These are phyloP conservation scores for Globisporangium sylvaticum DNA, from an alignment of 352 stramenopile species.

Conservation along the genomic window DNA sequence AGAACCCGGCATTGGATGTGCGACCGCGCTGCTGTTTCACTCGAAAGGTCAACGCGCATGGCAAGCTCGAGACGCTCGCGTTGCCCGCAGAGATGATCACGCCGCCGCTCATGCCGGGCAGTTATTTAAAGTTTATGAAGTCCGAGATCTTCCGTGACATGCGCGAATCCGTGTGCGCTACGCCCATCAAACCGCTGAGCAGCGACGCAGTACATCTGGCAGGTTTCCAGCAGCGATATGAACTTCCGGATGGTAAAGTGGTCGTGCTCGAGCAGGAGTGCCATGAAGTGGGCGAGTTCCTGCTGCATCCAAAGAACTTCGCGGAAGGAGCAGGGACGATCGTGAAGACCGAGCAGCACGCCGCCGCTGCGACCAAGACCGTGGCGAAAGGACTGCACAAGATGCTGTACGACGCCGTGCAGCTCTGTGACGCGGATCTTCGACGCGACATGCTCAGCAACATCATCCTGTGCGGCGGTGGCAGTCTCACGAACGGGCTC, in stretches of 20 bases:
- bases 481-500: constrained; percentile 65
- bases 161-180: constrained; percentile 56
- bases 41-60: constrained; percentile 45
- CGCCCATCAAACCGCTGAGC: constrained; percentile 42
- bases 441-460: constrained; percentile 84
- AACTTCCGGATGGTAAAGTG: constrained; percentile 74
- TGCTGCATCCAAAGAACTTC: constrained; percentile 68
- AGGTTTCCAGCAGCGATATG: constrained; percentile 42
- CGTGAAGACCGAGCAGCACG: constrained; percentile 45
- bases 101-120: constrained; percentile 48
- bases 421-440: constrained; percentile 79
- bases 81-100: constrained; percentile 34
- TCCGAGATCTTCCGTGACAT: constrained; percentile 74
- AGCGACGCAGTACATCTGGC: constrained; percentile 23
- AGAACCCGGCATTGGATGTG: constrained; percentile 38
- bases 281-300: constrained; percentile 68
- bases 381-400: constrained; percentile 61
- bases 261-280: constrained; percentile 65
- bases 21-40: constrained; percentile 66
- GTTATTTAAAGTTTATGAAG: constrained; percentile 73
- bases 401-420: constrained; percentile 84
- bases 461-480: constrained; percentile 84
- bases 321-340: constrained; percentile 25
- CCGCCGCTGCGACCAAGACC: constrained; percentile 37
- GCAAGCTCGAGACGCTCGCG: constrained; percentile 53